phyloP scores from a whole-genome alignment of 257 asterid genomes.

The Fraxinus pennsylvanica region DNA sequence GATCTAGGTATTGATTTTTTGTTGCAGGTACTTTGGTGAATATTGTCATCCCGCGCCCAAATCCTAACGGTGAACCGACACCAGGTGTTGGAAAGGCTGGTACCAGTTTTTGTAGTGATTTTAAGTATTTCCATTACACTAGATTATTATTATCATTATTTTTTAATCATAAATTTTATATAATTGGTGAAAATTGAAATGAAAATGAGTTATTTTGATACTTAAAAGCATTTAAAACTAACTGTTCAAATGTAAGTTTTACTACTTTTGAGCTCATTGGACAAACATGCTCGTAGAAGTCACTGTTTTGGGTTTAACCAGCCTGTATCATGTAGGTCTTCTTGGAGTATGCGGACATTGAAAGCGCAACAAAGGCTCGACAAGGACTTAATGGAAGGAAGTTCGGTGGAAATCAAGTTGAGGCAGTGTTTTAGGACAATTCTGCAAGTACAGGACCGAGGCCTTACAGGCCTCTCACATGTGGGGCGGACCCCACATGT shows the following conservation, averaged over 20 bases:
- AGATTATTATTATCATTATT: too few species aligned
- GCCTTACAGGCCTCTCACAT: too few species aligned
- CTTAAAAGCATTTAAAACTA: not conserved
- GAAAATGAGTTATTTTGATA: not conserved
- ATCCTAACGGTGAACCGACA: conserved; percentile 38
- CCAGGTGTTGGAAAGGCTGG: conserved; percentile 60
- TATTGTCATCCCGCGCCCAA: conserved; percentile 48
- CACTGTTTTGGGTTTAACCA: not conserved
- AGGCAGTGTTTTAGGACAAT: conserved; percentile 79
- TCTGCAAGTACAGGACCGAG: too few species aligned
- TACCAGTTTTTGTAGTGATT: too few species aligned
- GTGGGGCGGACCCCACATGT: too few species aligned
- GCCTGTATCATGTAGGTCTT: conserved; percentile 50
- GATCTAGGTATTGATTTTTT: not conserved
- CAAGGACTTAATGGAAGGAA: conserved; percentile 79
- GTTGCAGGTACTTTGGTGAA: conserved; percentile 47
- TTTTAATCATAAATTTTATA: too few species aligned
- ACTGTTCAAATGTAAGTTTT: not conserved
- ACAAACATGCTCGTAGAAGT: not conserved
- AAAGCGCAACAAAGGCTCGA: conserved; percentile 77
- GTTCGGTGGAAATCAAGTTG: conserved; percentile 86
- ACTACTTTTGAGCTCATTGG: not conserved
- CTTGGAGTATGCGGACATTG: conserved; percentile 75
- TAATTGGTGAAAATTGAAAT: not conserved
- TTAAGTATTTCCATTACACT: not conserved